Evolutionary conservation across 2,329 filamentous ascomycete genomes (phyloP).

Genomic region (Aspergillus chevalieri): DNA sequence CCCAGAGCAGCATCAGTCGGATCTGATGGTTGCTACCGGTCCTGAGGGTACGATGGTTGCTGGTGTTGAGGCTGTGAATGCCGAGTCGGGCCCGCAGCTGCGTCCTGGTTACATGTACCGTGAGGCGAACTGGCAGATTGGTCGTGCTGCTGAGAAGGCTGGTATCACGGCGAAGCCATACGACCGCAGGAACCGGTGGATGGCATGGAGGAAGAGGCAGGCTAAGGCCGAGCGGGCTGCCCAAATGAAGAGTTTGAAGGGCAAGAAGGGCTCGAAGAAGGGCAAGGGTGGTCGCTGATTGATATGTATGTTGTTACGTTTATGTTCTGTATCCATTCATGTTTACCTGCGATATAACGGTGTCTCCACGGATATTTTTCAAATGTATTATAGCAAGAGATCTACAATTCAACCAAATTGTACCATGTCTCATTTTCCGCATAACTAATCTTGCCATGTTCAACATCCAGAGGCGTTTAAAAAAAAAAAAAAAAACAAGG

Average conservation of each 20-base stretch:
- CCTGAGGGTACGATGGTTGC: constrained; percentile 19
- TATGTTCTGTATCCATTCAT: constrained; percentile 9
- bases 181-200: constrained; percentile 55
- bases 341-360: constrained; percentile 21
- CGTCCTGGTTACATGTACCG: constrained; percentile 58
- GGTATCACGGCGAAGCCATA: constrained; percentile 52
- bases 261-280: constrained; percentile 38
- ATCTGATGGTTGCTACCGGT: constrained; percentile 16
- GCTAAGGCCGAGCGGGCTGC: constrained; percentile 46
- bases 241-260: constrained; percentile 50
- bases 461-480: background rate
- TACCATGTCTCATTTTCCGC: background rate
- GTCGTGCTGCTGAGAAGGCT: constrained; percentile 55
- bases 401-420: constrained; percentile 1
- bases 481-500: background rate
- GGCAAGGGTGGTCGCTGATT: constrained; percentile 23
- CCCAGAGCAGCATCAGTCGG: constrained; percentile 17
- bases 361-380: constrained; percentile 17
- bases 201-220: constrained; percentile 58
- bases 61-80: constrained; percentile 17
- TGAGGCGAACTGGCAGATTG: constrained; percentile 63
- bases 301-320: constrained; percentile 13
- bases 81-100: constrained; percentile 30
- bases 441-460: background rate
- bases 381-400: constrained; percentile 31